A percentile compares a stretch with the other conserved stretches of the same genome.
These are phyloP conservation scores for Puccinia polysora DNA, from an alignment of 1,284 basidiomycete species.

Conservation along the genomic window DNA sequence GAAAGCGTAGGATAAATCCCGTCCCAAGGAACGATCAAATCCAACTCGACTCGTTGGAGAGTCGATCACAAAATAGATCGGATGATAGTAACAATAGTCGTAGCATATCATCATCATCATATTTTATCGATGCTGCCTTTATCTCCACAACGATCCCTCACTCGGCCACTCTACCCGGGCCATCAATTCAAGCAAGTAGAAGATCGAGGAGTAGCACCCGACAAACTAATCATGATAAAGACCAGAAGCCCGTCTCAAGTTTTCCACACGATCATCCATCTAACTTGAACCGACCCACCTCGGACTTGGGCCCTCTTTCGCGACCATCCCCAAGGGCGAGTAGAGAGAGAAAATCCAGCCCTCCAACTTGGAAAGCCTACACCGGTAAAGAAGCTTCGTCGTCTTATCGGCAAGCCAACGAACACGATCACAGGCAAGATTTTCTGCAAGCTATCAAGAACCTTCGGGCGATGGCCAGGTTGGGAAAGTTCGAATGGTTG, in stretches of 20 bases:
- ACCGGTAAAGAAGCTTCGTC: neutral
- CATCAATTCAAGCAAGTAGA: neutral
- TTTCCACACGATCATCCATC: neutral
- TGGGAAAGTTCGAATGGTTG: slow-evolving; percentile 4
- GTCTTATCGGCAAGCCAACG: neutral
- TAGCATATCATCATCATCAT: slow-evolving; percentile 1
- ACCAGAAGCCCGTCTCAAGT: neutral
- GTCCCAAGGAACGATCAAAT: neutral
- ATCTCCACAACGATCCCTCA: neutral
- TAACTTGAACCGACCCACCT: neutral
- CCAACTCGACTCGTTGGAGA: too few species aligned
- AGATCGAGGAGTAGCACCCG: slow-evolving; percentile 6
- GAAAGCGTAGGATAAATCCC: neutral
- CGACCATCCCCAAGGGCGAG: neutral
- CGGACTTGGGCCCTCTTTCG: slow-evolving; percentile 9
- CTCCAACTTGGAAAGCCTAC: slow-evolving; percentile 26
- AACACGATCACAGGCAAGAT: slow-evolving; percentile 3
- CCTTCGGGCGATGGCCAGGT: slow-evolving; percentile 21
- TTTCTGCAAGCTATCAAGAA: slow-evolving; percentile 20
- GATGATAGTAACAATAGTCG: neutral
- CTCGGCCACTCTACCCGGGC: neutral
- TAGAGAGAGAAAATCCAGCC: neutral
- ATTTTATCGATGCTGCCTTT: slow-evolving; percentile 14
- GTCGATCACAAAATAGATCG: too few species aligned
- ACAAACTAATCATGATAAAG: neutral